Conservation (phyloP, 192 early-diverging fungal species). For the Gryganskiella cystojenkinii region DNA sequence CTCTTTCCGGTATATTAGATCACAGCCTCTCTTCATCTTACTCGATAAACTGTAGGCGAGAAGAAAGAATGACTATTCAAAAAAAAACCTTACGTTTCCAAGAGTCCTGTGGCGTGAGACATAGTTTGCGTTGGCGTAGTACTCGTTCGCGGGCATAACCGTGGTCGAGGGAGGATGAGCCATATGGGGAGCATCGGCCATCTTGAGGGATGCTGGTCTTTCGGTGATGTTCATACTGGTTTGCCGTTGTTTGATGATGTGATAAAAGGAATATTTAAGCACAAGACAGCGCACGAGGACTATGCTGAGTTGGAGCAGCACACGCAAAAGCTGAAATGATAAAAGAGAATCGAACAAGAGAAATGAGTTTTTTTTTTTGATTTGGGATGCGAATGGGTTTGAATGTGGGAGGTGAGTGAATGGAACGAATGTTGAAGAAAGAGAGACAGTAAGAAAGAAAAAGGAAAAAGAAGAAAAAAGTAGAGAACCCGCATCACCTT, state of each 20-base stretch:
- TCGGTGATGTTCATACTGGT: constrained; percentile 30
- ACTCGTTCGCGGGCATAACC: constrained; percentile 30
- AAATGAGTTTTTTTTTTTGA: background rate
- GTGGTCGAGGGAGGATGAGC: constrained; percentile 2
- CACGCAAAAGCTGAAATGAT: no score
- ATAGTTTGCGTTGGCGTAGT: constrained; percentile 42
- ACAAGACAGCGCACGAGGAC: no score
- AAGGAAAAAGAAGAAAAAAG: background rate
- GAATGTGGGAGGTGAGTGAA: background rate
- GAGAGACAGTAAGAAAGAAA: background rate
- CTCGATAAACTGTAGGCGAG: no score
- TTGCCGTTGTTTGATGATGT: no score
- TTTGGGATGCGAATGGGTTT: background rate
- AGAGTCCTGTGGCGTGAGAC: constrained; percentile 29
- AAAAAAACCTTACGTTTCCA: constrained; percentile 21
- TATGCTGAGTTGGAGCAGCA: no score
- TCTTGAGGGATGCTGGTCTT: constrained; percentile 10
- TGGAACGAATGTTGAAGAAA: background rate
- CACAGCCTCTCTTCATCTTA: background rate
- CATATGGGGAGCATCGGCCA: constrained; percentile 5
- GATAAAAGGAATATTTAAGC: no score
- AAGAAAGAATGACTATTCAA: background rate
- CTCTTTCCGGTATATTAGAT: no score
- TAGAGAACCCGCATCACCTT: no score
- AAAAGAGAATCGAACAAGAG: no score